Conservation (phyloP, 768 basidiomycete genomes). For the Termitomyces sp. region DNA sequence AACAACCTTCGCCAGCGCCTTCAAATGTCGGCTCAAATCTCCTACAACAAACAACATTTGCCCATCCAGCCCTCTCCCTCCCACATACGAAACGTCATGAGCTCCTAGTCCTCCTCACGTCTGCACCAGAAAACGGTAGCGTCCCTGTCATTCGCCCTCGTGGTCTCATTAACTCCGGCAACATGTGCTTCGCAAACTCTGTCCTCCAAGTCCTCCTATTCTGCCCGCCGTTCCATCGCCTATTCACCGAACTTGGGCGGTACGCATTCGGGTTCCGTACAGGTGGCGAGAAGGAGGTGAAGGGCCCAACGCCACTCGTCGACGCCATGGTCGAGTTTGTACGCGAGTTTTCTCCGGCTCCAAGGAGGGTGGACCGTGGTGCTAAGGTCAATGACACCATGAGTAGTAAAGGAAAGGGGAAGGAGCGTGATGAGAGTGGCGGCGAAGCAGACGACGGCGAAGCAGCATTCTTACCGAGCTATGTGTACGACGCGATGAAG, state of each 20-base stretch:
- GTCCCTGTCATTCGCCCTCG: conserved; percentile 48
- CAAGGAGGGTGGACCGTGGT: conserved; percentile 19
- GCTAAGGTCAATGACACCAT: conserved; percentile 38
- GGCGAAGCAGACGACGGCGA: conserved; percentile 44
- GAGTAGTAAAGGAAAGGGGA: conserved; percentile 29
- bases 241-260: conserved; percentile 70
- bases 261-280: conserved; percentile 27
- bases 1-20: conserved; percentile 16
- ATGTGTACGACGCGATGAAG: conserved; percentile 90
- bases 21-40: conserved; percentile 14
- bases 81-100: conserved; percentile 31
- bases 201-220: conserved; percentile 89
- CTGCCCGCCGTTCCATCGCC: conserved; percentile 76
- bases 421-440: conserved; percentile 20
- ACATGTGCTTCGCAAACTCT: conserved; percentile 97
- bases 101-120: conserved; percentile 49
- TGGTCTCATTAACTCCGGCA: conserved; percentile 90
- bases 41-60: conserved; percentile 14
- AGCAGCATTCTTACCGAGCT: conserved; percentile 79
- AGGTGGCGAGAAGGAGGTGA: conserved; percentile 22
- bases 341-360: conserved; percentile 55
- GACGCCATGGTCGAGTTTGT: conserved; percentile 71
- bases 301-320: conserved; percentile 47
- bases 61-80: conserved; percentile 20
- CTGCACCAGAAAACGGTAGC: conserved; percentile 16